Evolutionary conservation across 352 stramenopile species (phyloP).

Genomic region (Nothophytophthora sp.): DNA sequence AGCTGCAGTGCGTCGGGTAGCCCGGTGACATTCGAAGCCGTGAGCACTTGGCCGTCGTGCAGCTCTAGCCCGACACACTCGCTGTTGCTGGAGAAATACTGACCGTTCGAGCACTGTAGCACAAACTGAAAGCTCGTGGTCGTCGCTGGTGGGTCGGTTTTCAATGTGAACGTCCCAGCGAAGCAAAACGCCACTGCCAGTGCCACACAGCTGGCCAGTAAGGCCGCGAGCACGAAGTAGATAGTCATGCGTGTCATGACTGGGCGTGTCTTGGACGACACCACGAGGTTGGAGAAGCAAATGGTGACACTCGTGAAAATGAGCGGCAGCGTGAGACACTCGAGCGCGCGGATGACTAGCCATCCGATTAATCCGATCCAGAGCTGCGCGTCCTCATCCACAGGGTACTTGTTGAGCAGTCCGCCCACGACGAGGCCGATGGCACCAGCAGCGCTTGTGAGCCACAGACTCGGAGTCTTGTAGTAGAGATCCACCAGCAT

Average conservation of each 20-base stretch:
- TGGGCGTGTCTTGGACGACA: conserved; percentile 45
- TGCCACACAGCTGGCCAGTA: conserved; percentile 40
- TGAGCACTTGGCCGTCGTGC: conserved; percentile 36
- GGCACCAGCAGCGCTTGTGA: conserved; percentile 30
- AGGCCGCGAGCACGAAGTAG: conserved; percentile 43
- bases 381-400: conserved; percentile 21
- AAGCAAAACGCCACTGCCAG: conserved; percentile 43
- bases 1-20: conserved; percentile 22
- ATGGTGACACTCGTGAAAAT: conserved; percentile 75
- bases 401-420: conserved; percentile 32
- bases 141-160: conserved; percentile 7
- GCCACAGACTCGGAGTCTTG: conserved; percentile 44
- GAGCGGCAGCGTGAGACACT: conserved; percentile 63
- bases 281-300: conserved; percentile 56
- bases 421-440: conserved; percentile 38
- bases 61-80: conserved; percentile 22
- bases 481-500: conserved; percentile 51
- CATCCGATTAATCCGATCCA: conserved; percentile 46
- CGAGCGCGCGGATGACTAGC: conserved; percentile 35
- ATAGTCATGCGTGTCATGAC: conserved; percentile 51
- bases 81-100: conserved; percentile 34
- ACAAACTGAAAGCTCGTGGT: conserved; percentile 33
- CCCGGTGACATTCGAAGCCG: conserved; percentile 49
- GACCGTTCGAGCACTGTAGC: conserved; percentile 55
- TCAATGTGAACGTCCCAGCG: conserved; percentile 17